Base-by-base conservation (phyloP, 169 alveolate genomes). In the Cryptosporidium ubiquitum region DNA sequence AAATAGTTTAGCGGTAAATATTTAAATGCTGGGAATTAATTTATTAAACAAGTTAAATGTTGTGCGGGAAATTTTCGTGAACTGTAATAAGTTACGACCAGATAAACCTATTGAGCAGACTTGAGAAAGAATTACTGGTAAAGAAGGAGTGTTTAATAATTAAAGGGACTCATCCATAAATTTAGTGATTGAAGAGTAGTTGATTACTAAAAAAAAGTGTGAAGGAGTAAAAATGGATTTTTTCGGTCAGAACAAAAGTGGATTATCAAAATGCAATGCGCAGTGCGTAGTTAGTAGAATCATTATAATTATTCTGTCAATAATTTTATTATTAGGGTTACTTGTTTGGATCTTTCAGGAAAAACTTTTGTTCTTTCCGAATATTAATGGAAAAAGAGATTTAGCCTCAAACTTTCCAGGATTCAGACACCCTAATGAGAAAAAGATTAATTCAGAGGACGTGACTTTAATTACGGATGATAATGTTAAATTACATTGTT, bases 391-490 rank as follows among this genome's bases (percentile, higher is more conserved):
- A 14, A 64, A 64, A 37, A 37, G 71, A 18, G 85, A 71, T 35
- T n/a, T 71, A 29, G 57, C 69, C 14, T 52, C 70, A 20, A 84
- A 84, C 84, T 52, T 84, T 6, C 18, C 51, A 12, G 92, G 86
- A 16, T 84, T 57, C 57, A 61, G 37, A 33, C 70, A 47, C 47
- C 92, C 92, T 3, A 26, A 23, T 23, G 96, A 95, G 68, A 35
- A 91, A 29, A 85, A 86, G n/a, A 58, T 95, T 18, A 84, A 69
- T 52, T 94, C 86, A 51, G 93, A 93, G 68, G 95, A 94, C 35
- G 91, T 94, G 9, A 49, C 61, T 7, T 79, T 94, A 35, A 71
- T 49, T 66, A 93, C 97, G 14, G 73, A 74, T 20, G 97, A 94
- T 61, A 68, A 91, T 31, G 33, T 93, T 18, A 92, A 44, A 60